Conservation (phyloP, 305 asterid genomes). For the Rubia peregrina region DNA sequence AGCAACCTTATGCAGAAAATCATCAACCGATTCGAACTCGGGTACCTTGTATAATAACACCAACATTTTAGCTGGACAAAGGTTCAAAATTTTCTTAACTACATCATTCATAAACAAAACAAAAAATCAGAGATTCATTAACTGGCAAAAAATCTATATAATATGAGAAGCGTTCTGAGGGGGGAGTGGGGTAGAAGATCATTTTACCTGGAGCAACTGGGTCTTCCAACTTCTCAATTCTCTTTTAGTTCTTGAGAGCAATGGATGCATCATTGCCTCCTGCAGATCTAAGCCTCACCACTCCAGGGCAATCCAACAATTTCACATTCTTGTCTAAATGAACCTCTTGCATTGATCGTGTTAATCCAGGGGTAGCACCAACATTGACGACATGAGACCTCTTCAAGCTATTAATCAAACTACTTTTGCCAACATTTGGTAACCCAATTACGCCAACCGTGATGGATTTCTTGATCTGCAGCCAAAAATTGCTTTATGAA, state of each 20-base stretch:
- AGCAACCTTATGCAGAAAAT: conserved; percentile 84
- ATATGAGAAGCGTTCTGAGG: not conserved
- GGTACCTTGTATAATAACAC: conserved; percentile 72
- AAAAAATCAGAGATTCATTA: conserved; percentile 2
- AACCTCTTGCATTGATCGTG: conserved; percentile 82
- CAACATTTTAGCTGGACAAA: conserved; percentile 54
- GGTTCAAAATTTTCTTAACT: conserved; percentile 86
- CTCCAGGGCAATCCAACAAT: conserved; percentile 91
- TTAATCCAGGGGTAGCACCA: conserved; percentile 86
- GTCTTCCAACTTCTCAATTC: conserved; percentile 86
- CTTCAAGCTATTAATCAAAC: conserved; percentile 77
- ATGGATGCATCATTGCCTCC: conserved; percentile 55
- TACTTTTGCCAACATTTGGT: conserved; percentile 90
- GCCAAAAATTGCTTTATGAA: conserved; percentile 17
- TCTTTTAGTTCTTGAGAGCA: conserved; percentile 93
- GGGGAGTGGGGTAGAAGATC: not conserved
- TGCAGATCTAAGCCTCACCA: conserved; percentile 74
- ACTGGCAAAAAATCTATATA: not conserved
- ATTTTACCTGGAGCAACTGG: conserved; percentile 65
- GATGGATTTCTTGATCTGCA: conserved; percentile 75
- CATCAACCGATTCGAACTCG: conserved; percentile 68
- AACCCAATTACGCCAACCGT: conserved; percentile 80
- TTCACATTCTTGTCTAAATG: conserved; percentile 81
- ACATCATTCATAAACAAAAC: conserved; percentile 22
- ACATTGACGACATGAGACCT: conserved; percentile 71